Conservation (phyloP, 768 basidiomycete genomes). For the Amylocystis lapponica region DNA sequence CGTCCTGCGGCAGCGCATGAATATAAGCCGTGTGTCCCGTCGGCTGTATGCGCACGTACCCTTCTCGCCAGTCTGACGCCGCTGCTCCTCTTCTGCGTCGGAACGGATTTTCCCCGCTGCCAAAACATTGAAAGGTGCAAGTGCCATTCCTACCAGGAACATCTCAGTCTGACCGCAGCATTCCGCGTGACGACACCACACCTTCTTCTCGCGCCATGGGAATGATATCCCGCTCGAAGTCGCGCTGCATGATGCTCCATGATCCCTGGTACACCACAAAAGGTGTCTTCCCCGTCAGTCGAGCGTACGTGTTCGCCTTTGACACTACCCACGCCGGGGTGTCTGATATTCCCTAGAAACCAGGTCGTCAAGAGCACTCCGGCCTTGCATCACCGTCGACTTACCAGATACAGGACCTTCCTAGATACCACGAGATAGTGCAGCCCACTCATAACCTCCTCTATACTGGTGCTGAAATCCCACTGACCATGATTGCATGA, state of each 20-base stretch:
- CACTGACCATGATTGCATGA: conserved; percentile 39
- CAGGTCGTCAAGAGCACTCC: neutral
- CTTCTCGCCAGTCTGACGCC: conserved; percentile 20
- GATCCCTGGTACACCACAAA: conserved; percentile 30
- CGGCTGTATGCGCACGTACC: conserved; percentile 8
- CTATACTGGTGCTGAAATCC: conserved; percentile 47
- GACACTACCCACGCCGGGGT: conserved; percentile 34
- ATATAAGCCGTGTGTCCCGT: neutral
- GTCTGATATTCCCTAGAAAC: conserved; percentile 19
- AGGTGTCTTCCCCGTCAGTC: conserved; percentile 31
- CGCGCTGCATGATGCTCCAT: conserved; percentile 31
- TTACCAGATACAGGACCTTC: conserved; percentile 36
- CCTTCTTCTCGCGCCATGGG: conserved; percentile 31
- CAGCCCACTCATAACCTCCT: conserved; percentile 51
- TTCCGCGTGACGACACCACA: conserved; percentile 1
- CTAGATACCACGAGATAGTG: conserved; percentile 45
- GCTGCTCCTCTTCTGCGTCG: conserved; percentile 18
- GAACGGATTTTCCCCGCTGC: conserved; percentile 15
- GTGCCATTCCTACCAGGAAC: conserved; percentile 13
- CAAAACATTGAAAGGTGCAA: conserved; percentile 20
- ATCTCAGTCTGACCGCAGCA: neutral
- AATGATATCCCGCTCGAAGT: conserved; percentile 35
- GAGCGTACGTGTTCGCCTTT: conserved; percentile 35
- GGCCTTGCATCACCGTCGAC: neutral
- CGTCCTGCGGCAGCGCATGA: conserved; percentile 24